Evolutionary conservation across 345 rosid genomes (phyloP).

Genomic region (Turnera subulata): DNA sequence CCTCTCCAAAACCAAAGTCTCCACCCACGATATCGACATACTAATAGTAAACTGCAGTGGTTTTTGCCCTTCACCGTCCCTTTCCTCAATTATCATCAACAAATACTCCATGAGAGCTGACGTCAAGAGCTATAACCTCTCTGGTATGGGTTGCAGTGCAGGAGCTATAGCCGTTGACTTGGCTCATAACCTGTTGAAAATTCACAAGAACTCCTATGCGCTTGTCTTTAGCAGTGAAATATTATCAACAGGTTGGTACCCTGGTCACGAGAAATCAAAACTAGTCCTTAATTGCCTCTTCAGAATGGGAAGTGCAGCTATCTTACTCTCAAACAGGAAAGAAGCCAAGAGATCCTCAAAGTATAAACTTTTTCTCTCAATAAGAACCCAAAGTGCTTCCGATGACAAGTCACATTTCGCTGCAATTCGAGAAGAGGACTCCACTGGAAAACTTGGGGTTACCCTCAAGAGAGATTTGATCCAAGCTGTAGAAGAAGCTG

Average conservation of each 20-base stretch:
- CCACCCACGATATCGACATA: constrained; percentile 39
- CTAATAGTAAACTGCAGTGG: constrained; percentile 52
- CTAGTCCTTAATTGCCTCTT: constrained; percentile 50
- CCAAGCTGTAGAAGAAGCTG: constrained; percentile 36
- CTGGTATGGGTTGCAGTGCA: constrained; percentile 74
- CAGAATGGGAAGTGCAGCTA: constrained; percentile 58
- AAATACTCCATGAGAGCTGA: constrained; percentile 41
- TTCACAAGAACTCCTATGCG: constrained; percentile 33
- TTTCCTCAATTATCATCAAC: constrained; percentile 45
- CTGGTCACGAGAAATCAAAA: constrained; percentile 42
- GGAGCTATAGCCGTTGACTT: constrained; percentile 38
- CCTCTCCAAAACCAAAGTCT: constrained; percentile 34
- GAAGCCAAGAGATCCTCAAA: constrained; percentile 30
- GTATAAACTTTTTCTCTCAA: constrained; percentile 29
- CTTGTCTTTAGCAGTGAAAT: constrained; percentile 55
- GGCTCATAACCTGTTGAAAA: constrained; percentile 38
- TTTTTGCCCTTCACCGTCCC: constrained; percentile 53
- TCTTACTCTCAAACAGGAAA: constrained; percentile 43
- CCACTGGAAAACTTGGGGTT: constrained; percentile 46
- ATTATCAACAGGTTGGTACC: constrained; percentile 54
- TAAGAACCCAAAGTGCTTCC: constrained; percentile 40
- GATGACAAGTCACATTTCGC: constrained; percentile 36
- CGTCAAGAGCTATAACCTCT: constrained; percentile 42
- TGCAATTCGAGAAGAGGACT: constrained; percentile 47
- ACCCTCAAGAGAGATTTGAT: constrained; percentile 39